A percentile compares a stretch with the other conserved stretches of the same genome.
phyloP scores from a whole-genome alignment of 352 stramenopile species.

The Thalassiosira exigua region DNA sequence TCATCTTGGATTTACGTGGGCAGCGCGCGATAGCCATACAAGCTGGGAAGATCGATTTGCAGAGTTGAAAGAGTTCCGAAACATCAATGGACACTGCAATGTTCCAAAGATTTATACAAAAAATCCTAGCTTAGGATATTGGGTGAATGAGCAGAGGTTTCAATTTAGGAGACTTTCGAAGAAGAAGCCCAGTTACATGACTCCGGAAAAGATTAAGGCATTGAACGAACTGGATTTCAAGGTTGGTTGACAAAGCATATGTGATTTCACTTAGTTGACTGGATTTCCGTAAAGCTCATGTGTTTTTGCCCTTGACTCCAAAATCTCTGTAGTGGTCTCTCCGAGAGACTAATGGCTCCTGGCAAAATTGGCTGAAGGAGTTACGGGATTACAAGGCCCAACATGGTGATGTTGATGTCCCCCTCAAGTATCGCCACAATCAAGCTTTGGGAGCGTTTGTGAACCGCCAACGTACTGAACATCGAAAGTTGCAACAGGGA shows the following conservation, averaged over 20 bases:
- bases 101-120: constrained; percentile 57
- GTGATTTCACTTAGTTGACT: too few relatives aligned
- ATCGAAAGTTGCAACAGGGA: constrained; percentile 51
- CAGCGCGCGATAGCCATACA: constrained; percentile 38
- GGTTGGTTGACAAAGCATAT: too few relatives aligned
- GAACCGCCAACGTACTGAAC: constrained; percentile 58
- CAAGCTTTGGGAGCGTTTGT: constrained; percentile 49
- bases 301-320: constrained; percentile 6
- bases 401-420: constrained; percentile 57
- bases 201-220: constrained; percentile 43
- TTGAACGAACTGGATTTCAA: constrained; percentile 59
- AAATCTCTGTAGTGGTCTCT: too few relatives aligned
- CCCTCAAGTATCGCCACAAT: constrained; percentile 52
- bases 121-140: constrained; percentile 58
- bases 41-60: constrained; percentile 54
- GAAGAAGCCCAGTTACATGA: constrained; percentile 53
- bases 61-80: constrained; percentile 43
- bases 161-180: constrained; percentile 41
- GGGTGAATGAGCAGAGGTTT: constrained; percentile 64
- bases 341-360: constrained; percentile 46
- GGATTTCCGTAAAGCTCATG: too few relatives aligned
- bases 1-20: constrained; percentile 68
- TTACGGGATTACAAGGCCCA: constrained; percentile 44
- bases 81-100: constrained; percentile 54
- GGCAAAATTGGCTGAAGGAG: constrained; percentile 57